Percentiles rank a stretch among this genome's conserved stretches.
phyloP scores from a whole-genome alignment of 2,329 filamentous ascomycete species.

The Pestalotiopsis sp. region DNA sequence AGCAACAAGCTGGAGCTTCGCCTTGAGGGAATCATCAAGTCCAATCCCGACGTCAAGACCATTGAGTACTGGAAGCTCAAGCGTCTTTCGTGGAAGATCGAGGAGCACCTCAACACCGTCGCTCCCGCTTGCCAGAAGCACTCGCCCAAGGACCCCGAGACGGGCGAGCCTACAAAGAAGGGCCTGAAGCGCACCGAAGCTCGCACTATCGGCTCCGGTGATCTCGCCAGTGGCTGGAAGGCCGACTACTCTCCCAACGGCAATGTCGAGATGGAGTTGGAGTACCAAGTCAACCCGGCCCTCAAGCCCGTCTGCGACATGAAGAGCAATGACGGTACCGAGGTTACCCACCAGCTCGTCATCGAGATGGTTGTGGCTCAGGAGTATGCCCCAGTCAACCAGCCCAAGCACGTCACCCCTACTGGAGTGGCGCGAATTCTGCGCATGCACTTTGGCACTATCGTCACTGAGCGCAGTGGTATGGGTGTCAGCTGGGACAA shows the following conservation, averaged over 20 bases:
- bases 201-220: constrained; percentile 77
- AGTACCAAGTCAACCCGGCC: constrained; percentile 65
- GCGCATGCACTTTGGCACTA: constrained; percentile 85
- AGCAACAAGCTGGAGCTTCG: constrained; percentile 79
- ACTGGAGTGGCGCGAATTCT: constrained; percentile 90
- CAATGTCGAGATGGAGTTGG: constrained; percentile 77
- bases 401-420: constrained; percentile 71
- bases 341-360: constrained; percentile 82
- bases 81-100: constrained; percentile 90
- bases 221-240: constrained; percentile 90
- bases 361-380: constrained; percentile 94
- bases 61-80: constrained; percentile 84
- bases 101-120: constrained; percentile 81
- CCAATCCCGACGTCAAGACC: constrained; percentile 69
- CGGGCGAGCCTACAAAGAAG: constrained; percentile 56
- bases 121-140: constrained; percentile 83
- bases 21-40: constrained; percentile 81
- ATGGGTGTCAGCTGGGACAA: constrained; percentile 97
- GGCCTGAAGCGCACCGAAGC: constrained; percentile 75
- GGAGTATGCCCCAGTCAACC: constrained; percentile 78
- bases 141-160: constrained; percentile 49
- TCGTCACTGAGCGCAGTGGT: constrained; percentile 81
- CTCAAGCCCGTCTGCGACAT: constrained; percentile 78
- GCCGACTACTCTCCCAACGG: constrained; percentile 62
- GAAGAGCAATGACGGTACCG: constrained; percentile 73